Evolutionary conservation across 768 basidiomycete genomes (phyloP).

Genomic region (Auriculariales sp.): DNA sequence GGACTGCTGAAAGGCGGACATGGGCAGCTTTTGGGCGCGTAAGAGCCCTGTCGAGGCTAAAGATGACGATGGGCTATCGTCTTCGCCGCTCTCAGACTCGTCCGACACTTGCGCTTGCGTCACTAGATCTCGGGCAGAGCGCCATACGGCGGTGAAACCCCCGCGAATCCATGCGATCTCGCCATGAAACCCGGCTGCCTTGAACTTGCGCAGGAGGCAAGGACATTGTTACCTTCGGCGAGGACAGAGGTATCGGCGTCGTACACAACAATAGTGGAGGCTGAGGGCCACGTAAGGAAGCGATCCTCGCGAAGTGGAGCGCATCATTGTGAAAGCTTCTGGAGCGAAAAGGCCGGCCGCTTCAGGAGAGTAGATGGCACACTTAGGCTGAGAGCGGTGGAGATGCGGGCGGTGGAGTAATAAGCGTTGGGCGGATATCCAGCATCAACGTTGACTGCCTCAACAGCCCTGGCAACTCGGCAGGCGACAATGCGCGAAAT

Average conservation of each 20-base stretch:
- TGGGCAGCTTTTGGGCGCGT: slow-evolving; percentile 16
- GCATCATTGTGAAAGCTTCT: slow-evolving; percentile 70
- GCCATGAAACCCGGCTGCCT: slow-evolving; percentile 40
- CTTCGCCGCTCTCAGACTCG: slow-evolving; percentile 30
- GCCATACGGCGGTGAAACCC: slow-evolving; percentile 57
- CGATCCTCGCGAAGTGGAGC: slow-evolving; percentile 36
- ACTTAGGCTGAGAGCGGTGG: slow-evolving; percentile 64
- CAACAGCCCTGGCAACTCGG: too few species aligned
- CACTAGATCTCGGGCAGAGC: slow-evolving; percentile 22
- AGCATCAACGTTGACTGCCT: slow-evolving; percentile 64
- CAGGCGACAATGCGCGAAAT: too few species aligned
- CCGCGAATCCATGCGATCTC: slow-evolving; percentile 69
- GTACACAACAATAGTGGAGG: slow-evolving; percentile 61
- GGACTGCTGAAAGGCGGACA: slow-evolving; percentile 22
- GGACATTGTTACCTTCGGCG: slow-evolving; percentile 50
- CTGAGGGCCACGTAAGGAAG: slow-evolving; percentile 45
- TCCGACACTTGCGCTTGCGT: slow-evolving; percentile 30
- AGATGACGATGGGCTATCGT: slow-evolving; percentile 12
- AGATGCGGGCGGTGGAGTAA: slow-evolving; percentile 49
- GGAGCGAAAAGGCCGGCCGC: slow-evolving; percentile 72
- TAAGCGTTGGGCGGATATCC: slow-evolving; percentile 82
- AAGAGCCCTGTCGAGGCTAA: neutral
- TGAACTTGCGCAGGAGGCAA: slow-evolving; percentile 63
- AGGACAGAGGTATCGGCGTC: slow-evolving; percentile 62
- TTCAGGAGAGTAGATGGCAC: slow-evolving; percentile 92